A percentile compares a stretch with the other conserved stretches of the same genome.
These are phyloP conservation scores for Neckera pumila DNA, from an alignment of 225 moss, liverwort and hornwort genomes.

Conservation along the genomic window DNA sequence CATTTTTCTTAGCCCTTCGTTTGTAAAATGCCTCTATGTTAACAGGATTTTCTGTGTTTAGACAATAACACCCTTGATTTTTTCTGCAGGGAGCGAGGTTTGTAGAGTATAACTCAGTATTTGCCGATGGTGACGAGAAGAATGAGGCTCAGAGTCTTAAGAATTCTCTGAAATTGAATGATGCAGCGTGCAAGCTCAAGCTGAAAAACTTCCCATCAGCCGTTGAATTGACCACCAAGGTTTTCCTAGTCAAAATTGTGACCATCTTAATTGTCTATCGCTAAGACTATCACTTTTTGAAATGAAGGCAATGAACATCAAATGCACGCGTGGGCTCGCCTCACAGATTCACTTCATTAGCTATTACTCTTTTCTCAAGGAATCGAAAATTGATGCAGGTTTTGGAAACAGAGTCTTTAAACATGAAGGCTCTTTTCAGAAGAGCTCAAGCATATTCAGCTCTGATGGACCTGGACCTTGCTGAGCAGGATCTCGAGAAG, in stretches of 20 bases:
- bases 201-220: conserved; percentile 53
- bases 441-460: conserved; percentile 63
- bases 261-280: not conserved
- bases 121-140: conserved; percentile 70
- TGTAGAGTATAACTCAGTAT: conserved; percentile 64
- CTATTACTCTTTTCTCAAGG: not conserved
- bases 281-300: not conserved
- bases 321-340: not conserved
- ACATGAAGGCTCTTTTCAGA: conserved; percentile 73
- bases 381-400: conserved; percentile 31
- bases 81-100: conserved; percentile 51
- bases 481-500: conserved; percentile 68
- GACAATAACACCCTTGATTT: not conserved
- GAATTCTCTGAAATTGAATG: conserved; percentile 65
- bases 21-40: not conserved
- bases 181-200: conserved; percentile 82
- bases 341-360: not conserved
- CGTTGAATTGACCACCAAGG: conserved; percentile 67
- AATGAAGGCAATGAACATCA: not conserved
- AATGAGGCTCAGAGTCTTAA: conserved; percentile 47
- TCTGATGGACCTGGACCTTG: conserved; percentile 59
- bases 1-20: not conserved
- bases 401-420: conserved; percentile 52
- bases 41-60: not conserved
- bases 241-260: not conserved